Percentiles rank a stretch among this genome's conserved stretches.
Conservation (phyloP, 805 yeast genomes). For the Kuraishia hungarica region DNA sequence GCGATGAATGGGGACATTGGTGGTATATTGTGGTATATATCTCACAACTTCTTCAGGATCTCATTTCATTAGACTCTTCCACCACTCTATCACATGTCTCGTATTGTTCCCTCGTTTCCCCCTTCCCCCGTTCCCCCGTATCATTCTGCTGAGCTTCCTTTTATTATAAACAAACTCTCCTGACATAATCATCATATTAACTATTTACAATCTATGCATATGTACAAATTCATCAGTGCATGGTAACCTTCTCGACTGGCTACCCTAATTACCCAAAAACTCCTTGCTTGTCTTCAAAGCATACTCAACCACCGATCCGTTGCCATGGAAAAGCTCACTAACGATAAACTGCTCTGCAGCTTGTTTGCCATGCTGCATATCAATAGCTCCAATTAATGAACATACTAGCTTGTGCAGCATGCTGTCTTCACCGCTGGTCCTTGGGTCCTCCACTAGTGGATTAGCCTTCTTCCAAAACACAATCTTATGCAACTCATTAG, state of each 20-base stretch:
- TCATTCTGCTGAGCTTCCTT: no score
- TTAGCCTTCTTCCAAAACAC: slow-evolving; percentile 58
- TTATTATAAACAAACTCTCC: no score
- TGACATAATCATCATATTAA: not conserved
- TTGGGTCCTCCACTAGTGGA: slow-evolving; percentile 32
- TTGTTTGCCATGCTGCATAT: slow-evolving; percentile 49
- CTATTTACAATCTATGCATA: not conserved
- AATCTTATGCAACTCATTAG: slow-evolving; percentile 36
- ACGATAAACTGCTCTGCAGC: slow-evolving; percentile 52
- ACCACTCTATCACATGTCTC: no score
- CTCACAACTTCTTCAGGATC: no score
- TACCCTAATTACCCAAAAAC: not conserved
- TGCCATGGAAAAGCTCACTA: slow-evolving; percentile 32
- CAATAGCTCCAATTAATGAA: slow-evolving; percentile 64
- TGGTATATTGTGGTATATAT: no score
- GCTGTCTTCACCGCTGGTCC: slow-evolving; percentile 46
- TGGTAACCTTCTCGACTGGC: not conserved
- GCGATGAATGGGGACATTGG: no score
- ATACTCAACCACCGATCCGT: not conserved
- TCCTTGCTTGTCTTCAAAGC: not conserved
- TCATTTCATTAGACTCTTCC: no score
- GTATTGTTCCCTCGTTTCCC: no score
- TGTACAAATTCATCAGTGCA: not conserved
- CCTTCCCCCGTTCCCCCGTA: no score
- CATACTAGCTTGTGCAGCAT: slow-evolving; percentile 45